Evolutionary conservation across 78 protist species (phyloP), one percentile per base, ranked within the genome.

Genomic region (Tieghemostelium lacteum): DNA sequence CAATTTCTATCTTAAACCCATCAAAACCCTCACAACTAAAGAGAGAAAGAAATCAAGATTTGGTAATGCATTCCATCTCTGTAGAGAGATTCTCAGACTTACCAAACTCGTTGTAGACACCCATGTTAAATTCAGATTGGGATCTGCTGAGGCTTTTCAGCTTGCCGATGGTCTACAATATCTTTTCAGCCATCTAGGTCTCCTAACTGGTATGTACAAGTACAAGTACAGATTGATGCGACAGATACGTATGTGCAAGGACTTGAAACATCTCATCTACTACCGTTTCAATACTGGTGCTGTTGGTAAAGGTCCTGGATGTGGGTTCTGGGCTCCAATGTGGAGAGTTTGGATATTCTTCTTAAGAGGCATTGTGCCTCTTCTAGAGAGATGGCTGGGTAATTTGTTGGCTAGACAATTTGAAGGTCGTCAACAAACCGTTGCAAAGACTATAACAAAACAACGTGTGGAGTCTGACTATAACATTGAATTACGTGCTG

Each of bases 261-360:
- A 99, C 54, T 75, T 99, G 33, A 98, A 98, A 92, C 99, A 98
- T 83, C 54, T 99, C 57, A 97, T 99, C 74, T 99, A 99, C 96
- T 96, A 98, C 69, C 98, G 99, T 65, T 97, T 98, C 96, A 97
- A 96, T 94, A 98, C 99, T 6, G 99, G 99, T 22, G 96, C 98
- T 0, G 99, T 98, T 26, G 99, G 99, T 33, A 98, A 98, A 91
- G 99, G 99, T 6, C 99, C 99, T 1, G 99, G 99, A n/a, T 93
- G 93, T 29, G 99, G 99, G 10, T 98, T 99, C 91, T 99, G 99
- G 99, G 99, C 99, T 19, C 99, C 99, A 1, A 95, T 93, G 49
- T 99, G 99, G 99, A 91, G 99, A 22, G 99, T 99, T 42, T 99
- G 99, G 99, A n/a, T 99, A 33, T 98, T 98, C 97, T 99, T 98